phyloP scores from a whole-genome alignment of 805 yeast genomes.

The Pichia californica region DNA sequence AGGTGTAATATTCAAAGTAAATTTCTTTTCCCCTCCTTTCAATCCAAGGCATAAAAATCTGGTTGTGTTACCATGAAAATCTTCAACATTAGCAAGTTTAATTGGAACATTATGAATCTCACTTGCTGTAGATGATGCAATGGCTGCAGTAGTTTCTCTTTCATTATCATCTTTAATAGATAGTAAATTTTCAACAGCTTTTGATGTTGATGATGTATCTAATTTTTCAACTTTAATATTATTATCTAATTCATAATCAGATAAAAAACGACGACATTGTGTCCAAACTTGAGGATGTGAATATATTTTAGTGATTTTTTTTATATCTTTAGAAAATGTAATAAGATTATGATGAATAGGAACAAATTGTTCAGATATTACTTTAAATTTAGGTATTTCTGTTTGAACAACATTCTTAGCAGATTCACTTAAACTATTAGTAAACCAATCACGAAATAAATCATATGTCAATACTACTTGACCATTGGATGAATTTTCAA shows the following conservation, averaged over 20 bases:
- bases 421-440: conserved; percentile 11
- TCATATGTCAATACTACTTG: conserved; percentile 85
- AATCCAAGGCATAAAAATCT: conserved; percentile 65
- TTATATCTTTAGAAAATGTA: conserved; percentile 38
- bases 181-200: conserved; percentile 62
- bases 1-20: conserved; percentile 1
- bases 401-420: not conserved
- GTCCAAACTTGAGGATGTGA: conserved; percentile 99
- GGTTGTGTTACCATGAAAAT: conserved; percentile 71
- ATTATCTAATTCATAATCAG: conserved; percentile 27
- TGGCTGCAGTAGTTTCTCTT: conserved; percentile 51
- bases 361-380: conserved; percentile 77
- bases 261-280: conserved; percentile 61
- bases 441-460: conserved; percentile 61
- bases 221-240: conserved; percentile 37
- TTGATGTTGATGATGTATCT: conserved; percentile 76
- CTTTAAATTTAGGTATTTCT: conserved; percentile 35
- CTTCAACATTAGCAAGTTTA: conserved; percentile 55
- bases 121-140: conserved; percentile 67
- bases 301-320: conserved; percentile 51
- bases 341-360: conserved; percentile 73
- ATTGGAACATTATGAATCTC: conserved; percentile 52
- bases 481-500: conserved; percentile 94
- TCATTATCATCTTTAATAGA: conserved; percentile 24
- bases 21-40: conserved; percentile 8